Evolutionary conservation across 768 basidiomycete genomes (phyloP), one percentile per base, ranked within the genome.

Genomic region (Amanita thiersii): DNA sequence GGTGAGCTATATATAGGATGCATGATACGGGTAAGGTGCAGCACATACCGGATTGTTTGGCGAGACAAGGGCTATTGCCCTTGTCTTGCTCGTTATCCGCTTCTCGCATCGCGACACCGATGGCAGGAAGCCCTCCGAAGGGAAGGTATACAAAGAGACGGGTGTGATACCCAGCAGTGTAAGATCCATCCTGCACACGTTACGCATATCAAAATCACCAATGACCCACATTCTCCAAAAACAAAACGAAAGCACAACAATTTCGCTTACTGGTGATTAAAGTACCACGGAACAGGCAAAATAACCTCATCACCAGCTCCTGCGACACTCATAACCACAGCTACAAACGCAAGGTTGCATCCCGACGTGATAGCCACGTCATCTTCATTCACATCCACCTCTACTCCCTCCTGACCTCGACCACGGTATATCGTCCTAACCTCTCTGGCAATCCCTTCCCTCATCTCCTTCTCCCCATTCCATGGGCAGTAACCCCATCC

Each of bases 321-420:
- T n/a, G 79, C 83, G 1, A 89, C 50, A 11, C 66, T 66, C 75
- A 81, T 79, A 4, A 78, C 63, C 1, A 68, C 58, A 0, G 76
- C 71, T 4, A 78, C 63, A 48, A 86, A 87, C 5, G 81, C 81
- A 60, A 86, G 61, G 52, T 86, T 86, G 52, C 82, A 83, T 3
- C 84, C 83, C 1, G 80, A 66, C 0, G 82, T 84, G 40, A 86
- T 59, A 1, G 73, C 75, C n/a, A 86, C 58, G 53, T 89, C 84
- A 1, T 73, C 66, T 2, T 58, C 45, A 1, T 53, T 62, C 3
- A 86, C 53, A 48, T 81, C 75, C 5, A 64, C 54, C 1, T 63
- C 57, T 1, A 48, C 33, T n/a, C 26, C 26, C 26, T 28, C 26
- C 7, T n/a, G 7, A 28, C 26, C 26, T 7, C 7, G 26, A 28